phyloP scores from a whole-genome alignment of 1,139 yeast genomes.

The Sugiyamaella sp. region DNA sequence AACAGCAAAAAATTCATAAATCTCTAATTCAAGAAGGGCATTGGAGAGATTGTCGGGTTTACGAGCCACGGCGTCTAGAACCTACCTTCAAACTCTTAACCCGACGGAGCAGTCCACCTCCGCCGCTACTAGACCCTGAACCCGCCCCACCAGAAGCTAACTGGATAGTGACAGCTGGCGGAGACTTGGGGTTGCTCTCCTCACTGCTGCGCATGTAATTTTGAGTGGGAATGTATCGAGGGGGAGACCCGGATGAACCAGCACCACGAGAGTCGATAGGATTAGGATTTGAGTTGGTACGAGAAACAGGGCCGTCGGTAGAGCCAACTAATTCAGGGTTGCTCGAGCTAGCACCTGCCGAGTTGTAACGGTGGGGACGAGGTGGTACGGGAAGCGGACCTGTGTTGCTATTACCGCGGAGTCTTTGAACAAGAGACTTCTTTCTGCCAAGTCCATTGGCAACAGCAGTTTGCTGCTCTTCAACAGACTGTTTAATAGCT shows the following conservation, averaged over 20 bases:
- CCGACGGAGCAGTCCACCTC: slow-evolving; percentile 60
- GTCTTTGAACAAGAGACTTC: slow-evolving; percentile 72
- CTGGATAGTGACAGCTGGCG: slow-evolving; percentile 6
- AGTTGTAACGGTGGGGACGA: slow-evolving; percentile 19
- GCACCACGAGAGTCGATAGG: slow-evolving; percentile 11
- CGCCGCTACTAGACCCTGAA: slow-evolving; percentile 5
- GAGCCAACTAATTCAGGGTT: slow-evolving; percentile 17
- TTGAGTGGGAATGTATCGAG: slow-evolving; percentile 1
- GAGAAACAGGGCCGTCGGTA: slow-evolving; percentile 20
- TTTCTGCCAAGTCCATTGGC: slow-evolving; percentile 46
- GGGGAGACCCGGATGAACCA: slow-evolving; percentile 21
- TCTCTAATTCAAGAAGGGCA: not conserved
- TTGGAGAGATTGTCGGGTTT: not conserved
- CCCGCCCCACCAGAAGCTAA: slow-evolving; percentile 6
- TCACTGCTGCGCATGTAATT: not conserved
- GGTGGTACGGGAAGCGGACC: slow-evolving; percentile 26
- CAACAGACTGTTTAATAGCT: slow-evolving; percentile 47
- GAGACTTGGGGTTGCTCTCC: slow-evolving; percentile 9
- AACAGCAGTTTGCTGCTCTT: slow-evolving; percentile 31
- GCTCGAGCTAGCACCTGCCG: slow-evolving; percentile 22
- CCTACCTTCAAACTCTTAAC: slow-evolving; percentile 83
- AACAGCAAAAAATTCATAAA: not conserved
- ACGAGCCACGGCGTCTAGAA: slow-evolving; percentile 27
- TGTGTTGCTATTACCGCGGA: slow-evolving; percentile 45
- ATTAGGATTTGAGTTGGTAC: slow-evolving; percentile 26